Conservation (phyloP, 805 yeast genomes). For the Cyberlindnera mycetangii region DNA sequence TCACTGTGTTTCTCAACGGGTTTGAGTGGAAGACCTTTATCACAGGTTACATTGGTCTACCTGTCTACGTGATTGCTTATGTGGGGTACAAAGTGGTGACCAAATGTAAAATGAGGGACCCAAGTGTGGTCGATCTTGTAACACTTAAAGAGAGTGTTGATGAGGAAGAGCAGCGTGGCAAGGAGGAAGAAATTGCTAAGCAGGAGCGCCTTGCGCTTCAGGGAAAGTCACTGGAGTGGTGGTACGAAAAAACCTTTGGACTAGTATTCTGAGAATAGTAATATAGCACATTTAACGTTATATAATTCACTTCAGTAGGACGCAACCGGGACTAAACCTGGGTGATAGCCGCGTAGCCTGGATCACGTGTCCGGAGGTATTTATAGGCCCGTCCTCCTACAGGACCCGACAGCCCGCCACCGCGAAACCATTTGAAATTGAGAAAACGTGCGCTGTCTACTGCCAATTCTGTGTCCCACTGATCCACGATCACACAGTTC, state of each 20-base stretch:
- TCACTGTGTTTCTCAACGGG: conserved; percentile 63
- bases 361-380: too few relatives aligned
- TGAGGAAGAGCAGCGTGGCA: conserved; percentile 29
- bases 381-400: too few relatives aligned
- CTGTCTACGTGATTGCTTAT: conserved; percentile 53
- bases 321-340: too few relatives aligned
- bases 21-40: conserved; percentile 66
- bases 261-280: conserved; percentile 41
- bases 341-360: too few relatives aligned
- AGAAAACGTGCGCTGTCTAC: too few relatives aligned
- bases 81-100: conserved; percentile 57
- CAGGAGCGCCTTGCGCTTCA: conserved; percentile 22
- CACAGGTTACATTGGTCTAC: conserved; percentile 67
- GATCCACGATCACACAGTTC: too few relatives aligned
- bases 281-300: not conserved
- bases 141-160: conserved; percentile 46
- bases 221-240: conserved; percentile 38
- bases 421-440: too few relatives aligned
- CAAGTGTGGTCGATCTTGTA: conserved; percentile 59
- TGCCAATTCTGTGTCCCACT: too few relatives aligned
- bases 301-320: too few relatives aligned
- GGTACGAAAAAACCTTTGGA: conserved; percentile 43
- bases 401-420: too few relatives aligned
- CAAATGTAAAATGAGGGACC: conserved; percentile 46
- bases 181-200: conserved; percentile 26